phyloP scores from a whole-genome alignment of 441 rosid species.

The Manihot esculenta region DNA sequence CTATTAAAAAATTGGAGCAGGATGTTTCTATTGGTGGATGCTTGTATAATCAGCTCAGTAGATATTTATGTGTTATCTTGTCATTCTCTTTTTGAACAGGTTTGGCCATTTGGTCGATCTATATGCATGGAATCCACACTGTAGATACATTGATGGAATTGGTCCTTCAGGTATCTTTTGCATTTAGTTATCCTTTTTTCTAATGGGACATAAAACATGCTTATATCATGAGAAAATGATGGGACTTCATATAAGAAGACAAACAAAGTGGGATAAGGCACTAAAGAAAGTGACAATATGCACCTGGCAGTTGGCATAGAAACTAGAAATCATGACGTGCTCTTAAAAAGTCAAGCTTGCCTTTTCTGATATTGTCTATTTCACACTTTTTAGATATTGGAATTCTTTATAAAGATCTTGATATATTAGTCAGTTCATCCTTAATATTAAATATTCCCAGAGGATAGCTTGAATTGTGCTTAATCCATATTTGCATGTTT shows the following conservation, averaged over 20 bases:
- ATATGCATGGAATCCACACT: too few relatives aligned
- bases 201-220: too few relatives aligned
- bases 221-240: too few relatives aligned
- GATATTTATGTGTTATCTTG: conserved; percentile 9
- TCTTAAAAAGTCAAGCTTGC: conserved; percentile 24
- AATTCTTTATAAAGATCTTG: conserved; percentile 22
- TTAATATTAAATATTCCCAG: conserved; percentile 2
- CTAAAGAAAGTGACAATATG: conserved; percentile 23
- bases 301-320: conserved; percentile 8
- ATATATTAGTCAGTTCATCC: conserved; percentile 14
- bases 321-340: conserved; percentile 9
- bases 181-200: too few relatives aligned
- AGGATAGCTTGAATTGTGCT: background rate
- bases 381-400: conserved; percentile 20
- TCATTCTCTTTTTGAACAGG: conserved; percentile 37
- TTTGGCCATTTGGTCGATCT: conserved; percentile 89
- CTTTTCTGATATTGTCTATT: conserved; percentile 18
- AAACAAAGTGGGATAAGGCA: conserved; percentile 36
- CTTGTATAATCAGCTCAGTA: conserved; percentile 5
- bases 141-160: too few relatives aligned
- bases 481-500: conserved; percentile 9
- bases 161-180: too few relatives aligned
- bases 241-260: conserved; percentile 15
- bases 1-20: background rate
- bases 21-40: conserved; percentile 16